Evolutionary conservation across 2,329 filamentous ascomycete species (phyloP), one percentile per base, ranked within the genome.

Genomic region (Hymenoscyphus occultus): DNA sequence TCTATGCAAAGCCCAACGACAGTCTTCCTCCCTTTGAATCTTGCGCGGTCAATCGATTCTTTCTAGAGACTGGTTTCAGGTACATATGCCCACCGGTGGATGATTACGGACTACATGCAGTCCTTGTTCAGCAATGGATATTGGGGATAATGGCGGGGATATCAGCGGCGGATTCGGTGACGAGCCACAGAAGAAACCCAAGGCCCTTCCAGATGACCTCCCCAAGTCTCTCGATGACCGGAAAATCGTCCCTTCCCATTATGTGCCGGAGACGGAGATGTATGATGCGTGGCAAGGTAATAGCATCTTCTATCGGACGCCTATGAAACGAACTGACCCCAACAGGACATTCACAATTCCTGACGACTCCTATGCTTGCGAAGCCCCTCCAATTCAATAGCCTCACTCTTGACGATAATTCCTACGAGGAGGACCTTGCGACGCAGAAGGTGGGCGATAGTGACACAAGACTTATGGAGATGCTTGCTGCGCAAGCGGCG

Each of bases 241-340:
- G 67, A 86, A 89, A 71, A 83, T 83, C 73, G 84, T 90, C 40
- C 85, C 88, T 3, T 82, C 81, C 35, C 72, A 77, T 58, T 85
- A 88, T 69, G 84, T 90, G 64, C 83, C 84, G 48, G 95, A 98
- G 82, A 97, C 93, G 51, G 95, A 98, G 82, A 92, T 97, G 81
- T 99, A 98, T 77, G 95, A 99, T 84, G 95, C 92, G 71, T 99
- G 95, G 95, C 93, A 98, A 88, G 94, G 94, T 90, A 77, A 57
- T 42, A 66, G 56, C 22, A 56, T 56, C 56, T 56, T 51, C 39
- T 58, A 60, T 10, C 39, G 32, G 13, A 57, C 42, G 32, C 39
- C 51, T 61, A n/a, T 66, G 60, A 67, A 66, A 59, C 45, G 32
- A 63, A 62, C 61, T 69, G 64, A 70, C 19, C 61, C 42, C 70